Percentiles rank a stretch among this genome's conserved stretches.
phyloP scores from a whole-genome alignment of 192 early-diverging fungal species.

The Chytriomyces confervae region DNA sequence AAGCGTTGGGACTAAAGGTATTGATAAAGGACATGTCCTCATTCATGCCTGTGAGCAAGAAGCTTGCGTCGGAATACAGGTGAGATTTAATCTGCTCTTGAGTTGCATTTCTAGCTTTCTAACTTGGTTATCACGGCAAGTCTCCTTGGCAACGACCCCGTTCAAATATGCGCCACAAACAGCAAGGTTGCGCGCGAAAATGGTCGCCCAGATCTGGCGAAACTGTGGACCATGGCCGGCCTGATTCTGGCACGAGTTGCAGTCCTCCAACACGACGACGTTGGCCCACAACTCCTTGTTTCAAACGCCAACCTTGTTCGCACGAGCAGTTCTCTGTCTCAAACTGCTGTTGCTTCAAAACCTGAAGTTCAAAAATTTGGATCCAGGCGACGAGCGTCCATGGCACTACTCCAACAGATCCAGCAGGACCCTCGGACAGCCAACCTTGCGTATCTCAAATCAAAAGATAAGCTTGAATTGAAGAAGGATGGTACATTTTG shows the following conservation, averaged over 20 bases:
- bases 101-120: neutral
- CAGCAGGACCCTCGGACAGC: neutral
- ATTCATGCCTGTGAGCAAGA: slow-evolving; percentile 31
- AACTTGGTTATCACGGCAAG: neutral
- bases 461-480: slow-evolving; percentile 4
- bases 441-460: neutral
- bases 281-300: no score
- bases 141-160: slow-evolving; percentile 16
- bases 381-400: slow-evolving; percentile 12
- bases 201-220: slow-evolving; percentile 24
- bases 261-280: neutral
- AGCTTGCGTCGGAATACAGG: slow-evolving; percentile 23
- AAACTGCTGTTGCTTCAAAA: neutral
- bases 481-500: slow-evolving; percentile 23
- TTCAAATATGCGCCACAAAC: slow-evolving; percentile 25
- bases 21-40: slow-evolving; percentile 21
- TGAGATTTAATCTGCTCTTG: neutral
- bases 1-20: slow-evolving; percentile 2
- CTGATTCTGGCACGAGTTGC: slow-evolving; percentile 23
- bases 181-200: slow-evolving; percentile 9
- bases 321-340: no score
- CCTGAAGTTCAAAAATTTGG: slow-evolving; percentile 10
- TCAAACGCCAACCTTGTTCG: no score
- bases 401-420: neutral
- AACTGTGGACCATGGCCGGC: slow-evolving; percentile 34